Evolutionary conservation across 805 yeast genomes (phyloP), one percentile per base, ranked within the genome.

Genomic region (Candida loeiensis): DNA sequence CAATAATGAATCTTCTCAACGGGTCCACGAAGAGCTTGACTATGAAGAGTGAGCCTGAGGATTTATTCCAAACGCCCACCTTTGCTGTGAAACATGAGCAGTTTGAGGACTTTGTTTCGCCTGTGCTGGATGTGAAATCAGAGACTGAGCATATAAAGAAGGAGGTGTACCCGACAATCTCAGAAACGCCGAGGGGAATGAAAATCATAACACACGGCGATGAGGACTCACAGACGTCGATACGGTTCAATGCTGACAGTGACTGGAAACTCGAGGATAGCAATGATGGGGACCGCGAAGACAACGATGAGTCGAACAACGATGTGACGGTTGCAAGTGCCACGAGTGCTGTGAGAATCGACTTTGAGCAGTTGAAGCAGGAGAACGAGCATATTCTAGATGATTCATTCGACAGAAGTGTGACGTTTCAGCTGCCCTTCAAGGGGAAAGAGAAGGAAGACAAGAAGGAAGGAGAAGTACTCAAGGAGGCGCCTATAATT

Each of bases 231-330:
- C 40, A 36, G 15, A 33, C 35, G 3, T 57, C 62, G 4, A 49
- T 64, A 17, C 41, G 61, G 27, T 61, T 58, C 43, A 63, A 63
- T 34, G 53, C 61, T 39, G 68, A 63, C 38, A 50, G 59, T 24
- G 64, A 58, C 22, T 64, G 69, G 69, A 63, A 61, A 45, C 54
- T 59, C 29, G 69, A 64, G 38, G 63, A 63, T 39, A 63, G 69
- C 35, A 54, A 63, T 34, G 70, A 64, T 47, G 70, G 69, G 9
- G 70, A 64, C 36, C 48, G 55, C 32, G 70, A 64, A 46, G 70
- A 64, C 39, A 64, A 64, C 44, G 61, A 55, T 8, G 45, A 41
- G 27, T 57, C 63, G 5, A 52, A 56, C 36, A 56, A 42, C 15
- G 46, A 45, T 21, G 37, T 40, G 22, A 45, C 45, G 7, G 22